Evolutionary conservation across 2,329 filamentous ascomycete species (phyloP).

Genomic region (Sclerotinia nivalis): DNA sequence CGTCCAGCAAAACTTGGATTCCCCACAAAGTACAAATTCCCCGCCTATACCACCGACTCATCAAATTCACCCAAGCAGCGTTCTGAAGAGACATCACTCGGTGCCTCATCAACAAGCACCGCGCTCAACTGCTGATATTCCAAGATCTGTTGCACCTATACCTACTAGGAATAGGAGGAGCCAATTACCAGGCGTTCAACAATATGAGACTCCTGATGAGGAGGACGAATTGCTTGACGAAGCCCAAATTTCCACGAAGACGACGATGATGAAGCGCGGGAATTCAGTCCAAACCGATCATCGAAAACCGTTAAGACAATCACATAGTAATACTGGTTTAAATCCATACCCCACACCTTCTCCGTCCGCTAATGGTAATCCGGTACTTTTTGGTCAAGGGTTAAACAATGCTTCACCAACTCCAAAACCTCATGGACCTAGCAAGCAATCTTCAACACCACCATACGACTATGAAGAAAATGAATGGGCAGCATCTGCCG

Average conservation of each 20-base stretch:
- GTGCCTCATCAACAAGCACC: slow-evolving; percentile 58
- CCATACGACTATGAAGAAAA: slow-evolving; percentile 93
- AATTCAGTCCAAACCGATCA: slow-evolving; percentile 43
- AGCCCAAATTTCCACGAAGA: slow-evolving; percentile 74
- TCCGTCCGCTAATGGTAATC: slow-evolving; percentile 80
- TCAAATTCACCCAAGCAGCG: slow-evolving; percentile 51
- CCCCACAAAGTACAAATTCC: slow-evolving; percentile 39
- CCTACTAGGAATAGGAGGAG: slow-evolving; percentile 80
- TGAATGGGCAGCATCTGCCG: slow-evolving; percentile 84
- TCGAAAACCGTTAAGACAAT: slow-evolving; percentile 57
- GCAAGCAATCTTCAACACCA: slow-evolving; percentile 87
- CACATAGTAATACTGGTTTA: slow-evolving; percentile 63
- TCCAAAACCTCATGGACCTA: slow-evolving; percentile 45
- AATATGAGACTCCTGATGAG: slow-evolving; percentile 93
- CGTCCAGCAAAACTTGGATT: slow-evolving; percentile 52
- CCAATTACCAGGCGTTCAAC: slow-evolving; percentile 71
- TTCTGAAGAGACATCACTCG: slow-evolving; percentile 65
- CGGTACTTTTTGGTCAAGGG: slow-evolving; percentile 67
- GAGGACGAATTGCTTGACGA: slow-evolving; percentile 96
- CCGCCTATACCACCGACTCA: slow-evolving; percentile 56
- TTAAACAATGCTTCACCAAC: slow-evolving; percentile 49
- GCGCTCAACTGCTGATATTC: slow-evolving; percentile 58
- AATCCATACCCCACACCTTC: slow-evolving; percentile 68
- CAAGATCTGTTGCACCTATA: slow-evolving; percentile 60
- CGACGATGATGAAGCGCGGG: slow-evolving; percentile 68